phyloP scores from a whole-genome alignment of 495 filamentous ascomycete species.

The Penicillium cataractarum region DNA sequence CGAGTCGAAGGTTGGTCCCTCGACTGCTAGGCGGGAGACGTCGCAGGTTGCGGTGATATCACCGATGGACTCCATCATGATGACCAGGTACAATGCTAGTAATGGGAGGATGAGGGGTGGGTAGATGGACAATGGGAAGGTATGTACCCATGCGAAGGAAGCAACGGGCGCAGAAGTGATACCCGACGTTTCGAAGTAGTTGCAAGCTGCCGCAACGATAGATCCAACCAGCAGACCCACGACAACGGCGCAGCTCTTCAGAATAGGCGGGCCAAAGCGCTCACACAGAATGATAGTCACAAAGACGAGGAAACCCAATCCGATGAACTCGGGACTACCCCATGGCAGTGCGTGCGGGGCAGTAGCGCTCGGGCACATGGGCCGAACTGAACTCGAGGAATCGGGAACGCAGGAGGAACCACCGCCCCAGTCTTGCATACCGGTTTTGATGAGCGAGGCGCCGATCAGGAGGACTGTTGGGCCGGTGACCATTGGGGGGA shows the following conservation, averaged over 20 bases:
- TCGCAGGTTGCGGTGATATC: slow-evolving; percentile 64
- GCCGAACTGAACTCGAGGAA: slow-evolving; percentile 50
- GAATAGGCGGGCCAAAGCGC: slow-evolving; percentile 78
- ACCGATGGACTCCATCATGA: slow-evolving; percentile 89
- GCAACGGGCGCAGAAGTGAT: slow-evolving; percentile 74
- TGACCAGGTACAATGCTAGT: slow-evolving; percentile 84
- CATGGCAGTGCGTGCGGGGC: slow-evolving; percentile 84
- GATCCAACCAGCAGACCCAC: slow-evolving; percentile 83
- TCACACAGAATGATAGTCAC: slow-evolving; percentile 86
- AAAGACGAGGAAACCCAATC: slow-evolving; percentile 89
- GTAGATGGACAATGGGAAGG: slow-evolving; percentile 80
- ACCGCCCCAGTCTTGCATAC: slow-evolving; percentile 85
- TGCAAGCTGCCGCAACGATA: slow-evolving; percentile 81
- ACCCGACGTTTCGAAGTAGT: slow-evolving; percentile 74
- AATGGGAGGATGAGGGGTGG: slow-evolving; percentile 82
- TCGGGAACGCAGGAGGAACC: slow-evolving; percentile 67
- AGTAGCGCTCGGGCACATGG: slow-evolving; percentile 68
- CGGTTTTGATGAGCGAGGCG: slow-evolving; percentile 71
- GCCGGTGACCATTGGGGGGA: slow-evolving; percentile 89
- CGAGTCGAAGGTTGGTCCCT: slow-evolving; percentile 79
- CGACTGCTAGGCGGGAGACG: slow-evolving; percentile 82
- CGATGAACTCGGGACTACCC: slow-evolving; percentile 86
- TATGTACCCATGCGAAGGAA: slow-evolving; percentile 90
- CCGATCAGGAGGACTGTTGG: slow-evolving; percentile 81
- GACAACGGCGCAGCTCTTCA: slow-evolving; percentile 76